phyloP scores from a whole-genome alignment of 208 protist species.

The Wallacemonas sp. region DNA sequence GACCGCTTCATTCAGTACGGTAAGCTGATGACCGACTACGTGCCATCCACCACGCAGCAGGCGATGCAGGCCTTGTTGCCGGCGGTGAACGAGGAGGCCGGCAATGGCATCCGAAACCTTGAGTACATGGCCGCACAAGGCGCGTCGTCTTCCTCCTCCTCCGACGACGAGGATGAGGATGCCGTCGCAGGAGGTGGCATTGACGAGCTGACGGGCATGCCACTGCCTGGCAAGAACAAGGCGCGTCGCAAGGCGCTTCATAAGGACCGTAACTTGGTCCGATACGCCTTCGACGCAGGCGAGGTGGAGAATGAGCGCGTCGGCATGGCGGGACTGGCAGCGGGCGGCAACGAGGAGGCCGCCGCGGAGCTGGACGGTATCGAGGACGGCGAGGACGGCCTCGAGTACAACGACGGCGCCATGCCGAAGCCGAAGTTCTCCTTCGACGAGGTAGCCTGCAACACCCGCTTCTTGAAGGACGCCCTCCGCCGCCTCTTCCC shows the following conservation, averaged over 20 bases:
- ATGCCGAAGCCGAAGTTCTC: conserved; percentile 30
- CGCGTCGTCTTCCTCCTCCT: conserved; percentile 16
- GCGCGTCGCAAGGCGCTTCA: conserved; percentile 21
- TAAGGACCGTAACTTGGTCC: conserved; percentile 32
- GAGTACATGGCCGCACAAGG: not conserved
- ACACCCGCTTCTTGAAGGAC: conserved; percentile 80
- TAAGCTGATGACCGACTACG: conserved; percentile 84
- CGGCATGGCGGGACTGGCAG: conserved; percentile 20
- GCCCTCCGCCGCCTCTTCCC: conserved; percentile 81
- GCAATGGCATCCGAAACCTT: conserved; percentile 4
- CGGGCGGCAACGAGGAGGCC: conserved; percentile 23
- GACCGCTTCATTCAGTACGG: conserved; percentile 75
- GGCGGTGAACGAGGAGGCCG: conserved; percentile 6
- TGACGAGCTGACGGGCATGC: conserved; percentile 29
- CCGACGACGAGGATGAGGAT: conserved; percentile 37
- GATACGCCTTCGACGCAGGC: conserved; percentile 47
- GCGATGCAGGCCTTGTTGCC: not conserved
- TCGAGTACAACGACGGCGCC: conserved; percentile 1
- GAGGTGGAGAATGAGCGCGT: conserved; percentile 42
- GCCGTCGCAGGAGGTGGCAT: too few relatives aligned
- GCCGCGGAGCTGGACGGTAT: conserved; percentile 9
- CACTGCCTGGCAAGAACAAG: not conserved
- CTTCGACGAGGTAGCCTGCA: conserved; percentile 87
- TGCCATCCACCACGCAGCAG: conserved; percentile 31
- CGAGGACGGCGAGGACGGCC: conserved; percentile 28